Evolutionary conservation across 257 asterid species (phyloP), one percentile per base, ranked within the genome.

Genomic region (Solanum ahanhuiri): DNA sequence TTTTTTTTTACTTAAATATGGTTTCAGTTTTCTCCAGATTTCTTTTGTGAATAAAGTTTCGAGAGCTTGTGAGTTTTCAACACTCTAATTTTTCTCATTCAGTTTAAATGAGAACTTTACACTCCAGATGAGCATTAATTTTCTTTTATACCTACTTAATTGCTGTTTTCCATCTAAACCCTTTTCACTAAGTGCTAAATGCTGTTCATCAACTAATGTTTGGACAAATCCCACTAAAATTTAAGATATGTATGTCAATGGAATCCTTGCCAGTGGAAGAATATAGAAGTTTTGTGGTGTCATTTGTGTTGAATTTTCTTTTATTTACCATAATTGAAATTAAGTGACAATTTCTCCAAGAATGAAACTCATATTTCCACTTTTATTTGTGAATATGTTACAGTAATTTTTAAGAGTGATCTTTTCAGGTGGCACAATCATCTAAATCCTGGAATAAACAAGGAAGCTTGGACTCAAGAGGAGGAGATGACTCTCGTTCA

Each of bases 391-490:
- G 23, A 82, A 23, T 82, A 63, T 51, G 28, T 82, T 88, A 34
- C 57, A 17, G 3, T 48, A 30, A 81, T 18, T 81, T 9, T 30
- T 81, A 48, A 81, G 84, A 17, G 66, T 79, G 41, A 30, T 35
- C 87, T 86, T 85, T 91, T 85, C 88, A 96, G 98, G 92, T 96
- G 98, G 98, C 98, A 96, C 91, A 97, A 97, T 91, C 99, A 97
- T 94, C 94, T 97, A 37, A 97, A 97, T 90, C 99, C 99, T 84
- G 83, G 83, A 88, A 96, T 96, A 85, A 96, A 96, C 83, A 96
- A 94, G 89, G 96, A 96, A 90, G 96, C 98, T 83, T 96, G 98
- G 98, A 96, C 98, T 57, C 98, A 92, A 91, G 98, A 96, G 81
- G 98, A 96, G 92, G 98, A 96, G 89, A 88, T 96, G 91, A 93